phyloP scores from a whole-genome alignment of 1,284 basidiomycete genomes.

The Microbotryomycetes sp. region DNA sequence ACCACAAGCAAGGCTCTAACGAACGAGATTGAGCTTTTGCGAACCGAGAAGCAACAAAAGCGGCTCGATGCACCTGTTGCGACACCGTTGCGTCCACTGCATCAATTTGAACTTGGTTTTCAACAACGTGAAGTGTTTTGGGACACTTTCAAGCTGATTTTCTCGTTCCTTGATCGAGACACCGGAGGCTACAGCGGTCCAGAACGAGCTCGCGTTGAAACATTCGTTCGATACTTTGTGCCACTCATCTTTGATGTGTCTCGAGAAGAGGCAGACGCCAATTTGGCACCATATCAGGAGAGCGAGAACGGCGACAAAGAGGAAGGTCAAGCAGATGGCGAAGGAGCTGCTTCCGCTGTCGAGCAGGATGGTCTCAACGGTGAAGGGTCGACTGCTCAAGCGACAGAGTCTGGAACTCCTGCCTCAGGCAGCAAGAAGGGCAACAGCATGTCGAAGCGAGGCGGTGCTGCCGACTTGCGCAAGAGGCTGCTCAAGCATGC shows the following conservation, averaged over 20 bases:
- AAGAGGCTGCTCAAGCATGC: slow-evolving; percentile 65
- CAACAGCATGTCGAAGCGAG: slow-evolving; percentile 12
- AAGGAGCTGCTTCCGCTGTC: slow-evolving; percentile 49
- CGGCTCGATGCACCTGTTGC: slow-evolving; percentile 42
- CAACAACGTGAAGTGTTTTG: slow-evolving; percentile 73
- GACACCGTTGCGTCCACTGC: slow-evolving; percentile 40
- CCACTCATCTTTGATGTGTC: slow-evolving; percentile 74
- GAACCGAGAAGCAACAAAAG: slow-evolving; percentile 63
- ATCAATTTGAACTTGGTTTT: slow-evolving; percentile 77
- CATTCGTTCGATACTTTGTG: slow-evolving; percentile 77
- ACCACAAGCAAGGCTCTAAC: slow-evolving; percentile 78
- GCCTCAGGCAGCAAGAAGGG: background rate
- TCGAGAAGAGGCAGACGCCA: slow-evolving; percentile 65
- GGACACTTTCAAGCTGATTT: slow-evolving; percentile 83
- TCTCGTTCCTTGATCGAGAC: slow-evolving; percentile 83
- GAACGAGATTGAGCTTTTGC: slow-evolving; percentile 73
- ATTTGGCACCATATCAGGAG: slow-evolving; percentile 53
- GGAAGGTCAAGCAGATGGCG: slow-evolving; percentile 24
- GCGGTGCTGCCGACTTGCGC: slow-evolving; percentile 60
- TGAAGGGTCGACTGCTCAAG: background rate
- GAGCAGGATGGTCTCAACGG: slow-evolving; percentile 7
- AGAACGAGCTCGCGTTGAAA: slow-evolving; percentile 78
- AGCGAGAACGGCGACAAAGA: slow-evolving; percentile 45
- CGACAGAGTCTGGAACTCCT: slow-evolving; percentile 10
- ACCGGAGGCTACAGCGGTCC: slow-evolving; percentile 53